Evolutionary conservation across 768 basidiomycete genomes (phyloP), one percentile per base, ranked within the genome.

Genomic region (Mrakia hoshinonis): DNA sequence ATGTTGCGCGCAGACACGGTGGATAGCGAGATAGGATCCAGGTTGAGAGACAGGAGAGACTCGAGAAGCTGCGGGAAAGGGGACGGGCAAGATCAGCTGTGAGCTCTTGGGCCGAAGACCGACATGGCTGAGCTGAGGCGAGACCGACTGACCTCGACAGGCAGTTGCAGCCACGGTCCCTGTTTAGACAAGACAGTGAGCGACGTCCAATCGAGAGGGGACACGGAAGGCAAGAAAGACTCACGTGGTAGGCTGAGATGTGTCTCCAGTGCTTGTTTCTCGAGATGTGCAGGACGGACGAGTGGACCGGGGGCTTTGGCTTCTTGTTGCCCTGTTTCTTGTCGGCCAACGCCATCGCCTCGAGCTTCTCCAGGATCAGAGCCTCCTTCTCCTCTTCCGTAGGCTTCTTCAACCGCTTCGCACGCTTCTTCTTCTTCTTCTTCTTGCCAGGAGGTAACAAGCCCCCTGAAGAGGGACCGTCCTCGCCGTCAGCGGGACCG

Each of bases 241-340:
- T 63, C 47, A 66, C 69, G 31, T 71, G 67, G 46, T 55, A 58
- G 36, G 62, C 62, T 29, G 64, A 70, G 48, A 73, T 92, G 76
- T 92, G 92, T 36, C 87, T 86, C 92, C 91, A 92, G 76, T 94
- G 92, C 79, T 94, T 94, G 82, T 93, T 92, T 75, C 92, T 85
- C 81, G 89, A 90, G 76, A 94, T 93, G 78, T 89, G 90, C 3
- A 93, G 84, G 46, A 89, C 85, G 0, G 87, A 83, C 20, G 85
- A 85, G 55, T 86, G 43, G 46, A 67, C 55, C 20, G 39, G 63
- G 2, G 52, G 64, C 18, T 67, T 66, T 20, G 74, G 55, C 34
- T 75, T 70, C 58, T 54, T 76, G 22, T 55, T 68, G 48, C 26
- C 70, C 72, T 66, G 72, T 52, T 67, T 67, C 65, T 75, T 74